Evolutionary conservation across 805 yeast species (phyloP).

Genomic region (Sungouiozyma ichnusensis): DNA sequence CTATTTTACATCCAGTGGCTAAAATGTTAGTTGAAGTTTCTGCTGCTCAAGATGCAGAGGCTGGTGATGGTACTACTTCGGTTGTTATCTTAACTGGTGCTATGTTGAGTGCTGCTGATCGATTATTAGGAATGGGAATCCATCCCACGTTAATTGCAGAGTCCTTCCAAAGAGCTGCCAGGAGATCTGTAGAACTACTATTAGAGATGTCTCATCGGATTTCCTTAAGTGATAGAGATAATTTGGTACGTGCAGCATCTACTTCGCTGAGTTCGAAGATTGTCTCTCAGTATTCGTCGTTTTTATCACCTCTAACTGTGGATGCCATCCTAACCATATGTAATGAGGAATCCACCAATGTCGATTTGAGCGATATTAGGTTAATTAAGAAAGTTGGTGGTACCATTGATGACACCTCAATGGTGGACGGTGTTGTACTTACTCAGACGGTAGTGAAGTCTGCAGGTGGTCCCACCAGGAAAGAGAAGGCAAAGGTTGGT

Average conservation of each 20-base stretch:
- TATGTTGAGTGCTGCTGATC: conserved; percentile 87
- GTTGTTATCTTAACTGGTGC: conserved; percentile 96
- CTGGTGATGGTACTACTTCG: conserved; percentile 99
- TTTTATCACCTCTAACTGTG: conserved; percentile 88
- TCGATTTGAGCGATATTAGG: conserved; percentile 81
- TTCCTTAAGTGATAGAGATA: conserved; percentile 69
- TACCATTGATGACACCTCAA: conserved; percentile 91
- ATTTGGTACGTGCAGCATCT: conserved; percentile 81
- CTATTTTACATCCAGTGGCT: conserved; percentile 97
- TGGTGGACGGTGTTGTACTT: conserved; percentile 86
- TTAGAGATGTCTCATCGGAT: conserved; percentile 78
- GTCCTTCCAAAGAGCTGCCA: conserved; percentile 81
- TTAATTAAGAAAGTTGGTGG: conserved; percentile 93
- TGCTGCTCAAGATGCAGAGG: conserved; percentile 97
- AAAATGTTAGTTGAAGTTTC: conserved; percentile 95
- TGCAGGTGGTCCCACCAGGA: conserved; percentile 92
- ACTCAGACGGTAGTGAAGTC: conserved; percentile 81
- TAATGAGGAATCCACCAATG: conserved; percentile 48
- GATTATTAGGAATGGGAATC: conserved; percentile 76
- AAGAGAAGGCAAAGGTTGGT: conserved; percentile 88
- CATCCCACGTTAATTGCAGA: conserved; percentile 95
- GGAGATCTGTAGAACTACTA: conserved; percentile 69
- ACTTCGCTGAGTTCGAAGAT: conserved; percentile 92
- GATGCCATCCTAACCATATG: conserved; percentile 80
- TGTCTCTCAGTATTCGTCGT: conserved; percentile 81